phyloP scores from a whole-genome alignment of 805 yeast genomes.

The Ogataea naganishii region DNA sequence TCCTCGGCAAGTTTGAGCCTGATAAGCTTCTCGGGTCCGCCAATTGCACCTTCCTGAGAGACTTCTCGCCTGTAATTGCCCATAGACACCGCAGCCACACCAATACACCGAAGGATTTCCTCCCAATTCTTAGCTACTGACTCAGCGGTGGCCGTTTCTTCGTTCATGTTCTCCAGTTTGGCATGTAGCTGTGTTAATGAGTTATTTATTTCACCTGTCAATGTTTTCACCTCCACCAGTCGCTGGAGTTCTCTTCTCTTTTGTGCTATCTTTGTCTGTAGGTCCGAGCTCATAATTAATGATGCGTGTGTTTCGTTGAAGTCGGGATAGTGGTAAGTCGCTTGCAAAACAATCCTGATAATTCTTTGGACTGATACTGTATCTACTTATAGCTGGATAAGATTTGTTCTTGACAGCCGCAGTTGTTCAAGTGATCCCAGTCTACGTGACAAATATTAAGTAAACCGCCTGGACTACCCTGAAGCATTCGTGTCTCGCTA shows the following conservation, averaged over 20 bases:
- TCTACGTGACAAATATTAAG: no score
- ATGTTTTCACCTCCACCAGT: conserved; percentile 36
- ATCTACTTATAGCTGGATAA: no score
- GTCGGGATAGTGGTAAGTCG: conserved; percentile 2
- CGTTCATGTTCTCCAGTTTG: conserved; percentile 38
- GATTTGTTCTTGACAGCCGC: no score
- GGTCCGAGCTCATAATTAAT: no score
- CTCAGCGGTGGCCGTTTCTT: conserved; percentile 55
- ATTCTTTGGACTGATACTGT: no score
- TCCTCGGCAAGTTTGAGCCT: conserved; percentile 45
- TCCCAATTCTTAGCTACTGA: conserved; percentile 58
- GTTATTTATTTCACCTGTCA: conserved; percentile 34
- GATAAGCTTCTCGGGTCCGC: conserved; percentile 60
- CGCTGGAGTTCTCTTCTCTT: conserved; percentile 44
- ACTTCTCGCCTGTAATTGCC: conserved; percentile 34
- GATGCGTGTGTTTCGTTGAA: conserved; percentile 7
- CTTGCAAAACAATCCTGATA: background rate
- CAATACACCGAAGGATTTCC: conserved; percentile 48
- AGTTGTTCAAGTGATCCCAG: no score
- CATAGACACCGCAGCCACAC: conserved; percentile 50
- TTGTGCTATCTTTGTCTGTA: conserved; percentile 27
- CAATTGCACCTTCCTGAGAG: conserved; percentile 32
- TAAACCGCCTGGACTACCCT: no score
- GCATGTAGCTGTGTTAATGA: conserved; percentile 41
- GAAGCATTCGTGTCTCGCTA: no score